Conservation (phyloP, 2,329 filamentous ascomycete genomes). For the Botrytis fragariae region DNA sequence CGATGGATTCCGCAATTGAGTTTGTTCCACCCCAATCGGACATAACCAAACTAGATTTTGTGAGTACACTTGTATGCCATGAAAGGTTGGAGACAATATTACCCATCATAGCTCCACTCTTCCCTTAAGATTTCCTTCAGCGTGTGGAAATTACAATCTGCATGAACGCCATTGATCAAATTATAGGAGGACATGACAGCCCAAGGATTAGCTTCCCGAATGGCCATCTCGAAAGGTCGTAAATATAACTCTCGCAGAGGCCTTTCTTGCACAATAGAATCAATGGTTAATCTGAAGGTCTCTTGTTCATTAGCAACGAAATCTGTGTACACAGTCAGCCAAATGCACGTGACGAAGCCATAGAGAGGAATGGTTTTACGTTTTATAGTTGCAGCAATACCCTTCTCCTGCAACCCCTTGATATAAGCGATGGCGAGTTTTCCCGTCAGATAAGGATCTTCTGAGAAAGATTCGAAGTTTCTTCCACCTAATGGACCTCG, state of each 20-base stretch:
- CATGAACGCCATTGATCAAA: conserved; percentile 61
- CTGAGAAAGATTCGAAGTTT: conserved; percentile 84
- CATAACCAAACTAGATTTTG: conserved; percentile 48
- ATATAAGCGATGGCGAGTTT: conserved; percentile 71
- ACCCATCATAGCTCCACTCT: conserved; percentile 63
- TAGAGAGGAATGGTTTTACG: conserved; percentile 45
- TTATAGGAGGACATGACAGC: conserved; percentile 70
- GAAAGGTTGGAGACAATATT: conserved; percentile 27
- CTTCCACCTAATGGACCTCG: conserved; percentile 78
- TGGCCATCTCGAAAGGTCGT: conserved; percentile 71
- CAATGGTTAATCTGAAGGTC: conserved; percentile 62
- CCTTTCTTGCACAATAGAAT: conserved; percentile 63
- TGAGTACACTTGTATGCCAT: conserved; percentile 10
- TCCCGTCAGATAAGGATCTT: conserved; percentile 75
- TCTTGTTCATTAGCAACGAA: conserved; percentile 75
- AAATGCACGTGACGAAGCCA: conserved; percentile 10
- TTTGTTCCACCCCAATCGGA: conserved; percentile 60
- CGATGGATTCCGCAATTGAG: conserved; percentile 54
- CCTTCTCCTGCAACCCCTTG: conserved; percentile 68
- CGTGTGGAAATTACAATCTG: conserved; percentile 54
- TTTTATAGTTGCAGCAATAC: conserved; percentile 76
- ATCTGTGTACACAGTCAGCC: conserved; percentile 41
- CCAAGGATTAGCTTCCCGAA: conserved; percentile 67
- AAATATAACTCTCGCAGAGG: conserved; percentile 68
- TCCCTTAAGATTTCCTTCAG: conserved; percentile 57